These are phyloP conservation scores for Avena eriantha DNA, from an alignment of 176 grass and related monocot genomes.

Conservation along the genomic window DNA sequence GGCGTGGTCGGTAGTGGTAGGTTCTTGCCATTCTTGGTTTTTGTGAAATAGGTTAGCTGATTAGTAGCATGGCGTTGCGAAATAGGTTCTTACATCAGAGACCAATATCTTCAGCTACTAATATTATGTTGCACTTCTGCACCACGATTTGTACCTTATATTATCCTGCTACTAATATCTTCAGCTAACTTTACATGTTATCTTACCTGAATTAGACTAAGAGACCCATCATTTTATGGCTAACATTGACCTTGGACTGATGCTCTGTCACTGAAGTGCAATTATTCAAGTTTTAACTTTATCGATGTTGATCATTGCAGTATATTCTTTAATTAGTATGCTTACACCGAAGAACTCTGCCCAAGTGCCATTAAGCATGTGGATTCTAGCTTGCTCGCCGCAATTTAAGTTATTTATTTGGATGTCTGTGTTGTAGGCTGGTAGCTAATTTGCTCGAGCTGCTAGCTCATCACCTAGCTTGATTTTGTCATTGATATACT, in stretches of 20 bases:
- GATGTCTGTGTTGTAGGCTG: neutral
- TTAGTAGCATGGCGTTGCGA: no score
- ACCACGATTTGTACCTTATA: neutral
- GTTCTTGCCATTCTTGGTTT: no score
- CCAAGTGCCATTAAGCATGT: constrained; percentile 22
- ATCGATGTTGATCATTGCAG: neutral
- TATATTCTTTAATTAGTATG: constrained; percentile 15
- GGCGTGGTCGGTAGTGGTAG: no score
- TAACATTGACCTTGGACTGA: neutral
- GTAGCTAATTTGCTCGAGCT: constrained; percentile 14
- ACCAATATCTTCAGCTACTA: no score
- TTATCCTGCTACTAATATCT: neutral
- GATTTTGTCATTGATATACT: constrained; percentile 16
- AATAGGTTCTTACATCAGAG: no score
- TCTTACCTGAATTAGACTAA: constrained; percentile 22
- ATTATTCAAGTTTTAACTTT: neutral
- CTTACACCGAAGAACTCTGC: constrained; percentile 21
- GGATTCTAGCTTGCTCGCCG: neutral
- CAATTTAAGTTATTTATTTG: neutral
- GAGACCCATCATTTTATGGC: neutral
- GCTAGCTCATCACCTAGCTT: neutral
- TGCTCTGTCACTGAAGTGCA: neutral
- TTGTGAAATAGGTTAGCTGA: no score
- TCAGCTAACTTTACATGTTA: neutral
- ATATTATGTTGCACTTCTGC: no score